Conservation (phyloP, 176 grass and related monocot species). For the Dactylis glomerata region DNA sequence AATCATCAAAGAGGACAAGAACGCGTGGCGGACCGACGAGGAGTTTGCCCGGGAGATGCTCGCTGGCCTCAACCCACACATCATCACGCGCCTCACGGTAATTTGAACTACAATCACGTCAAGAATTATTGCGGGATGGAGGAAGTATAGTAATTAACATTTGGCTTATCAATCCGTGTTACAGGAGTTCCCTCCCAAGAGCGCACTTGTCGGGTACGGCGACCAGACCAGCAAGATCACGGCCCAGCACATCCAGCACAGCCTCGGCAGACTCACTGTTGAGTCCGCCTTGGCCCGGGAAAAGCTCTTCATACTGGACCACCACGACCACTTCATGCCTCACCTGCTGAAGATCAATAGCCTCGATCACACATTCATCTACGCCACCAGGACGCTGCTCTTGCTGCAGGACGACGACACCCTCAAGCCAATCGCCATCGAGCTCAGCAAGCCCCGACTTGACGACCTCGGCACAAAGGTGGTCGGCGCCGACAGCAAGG, state of each 20-base stretch:
- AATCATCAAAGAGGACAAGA: slow-evolving; percentile 9
- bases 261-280: slow-evolving; percentile 39
- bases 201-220: slow-evolving; percentile 32
- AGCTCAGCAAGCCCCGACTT: neutral
- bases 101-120: no score
- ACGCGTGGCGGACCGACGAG: slow-evolving; percentile 20
- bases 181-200: slow-evolving; percentile 3
- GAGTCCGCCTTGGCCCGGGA: slow-evolving; percentile 42
- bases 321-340: slow-evolving; percentile 70
- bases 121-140: no score
- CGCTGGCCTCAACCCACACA: slow-evolving; percentile 18
- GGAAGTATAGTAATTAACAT: no score
- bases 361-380: slow-evolving; percentile 24
- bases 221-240: slow-evolving; percentile 67
- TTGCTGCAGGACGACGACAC: slow-evolving; percentile 17
- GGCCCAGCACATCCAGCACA: slow-evolving; percentile 33
- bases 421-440: neutral
- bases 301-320: slow-evolving; percentile 63
- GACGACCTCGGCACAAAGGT: neutral
- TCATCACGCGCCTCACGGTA: slow-evolving; percentile 23
- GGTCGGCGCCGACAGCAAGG: neutral
- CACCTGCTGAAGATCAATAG: slow-evolving; percentile 46
- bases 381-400: slow-evolving; percentile 55
- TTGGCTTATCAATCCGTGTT: no score
- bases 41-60: slow-evolving; percentile 36